Base-by-base conservation (phyloP, 345 rosid genomes). In the Eutrema japonicum region DNA sequence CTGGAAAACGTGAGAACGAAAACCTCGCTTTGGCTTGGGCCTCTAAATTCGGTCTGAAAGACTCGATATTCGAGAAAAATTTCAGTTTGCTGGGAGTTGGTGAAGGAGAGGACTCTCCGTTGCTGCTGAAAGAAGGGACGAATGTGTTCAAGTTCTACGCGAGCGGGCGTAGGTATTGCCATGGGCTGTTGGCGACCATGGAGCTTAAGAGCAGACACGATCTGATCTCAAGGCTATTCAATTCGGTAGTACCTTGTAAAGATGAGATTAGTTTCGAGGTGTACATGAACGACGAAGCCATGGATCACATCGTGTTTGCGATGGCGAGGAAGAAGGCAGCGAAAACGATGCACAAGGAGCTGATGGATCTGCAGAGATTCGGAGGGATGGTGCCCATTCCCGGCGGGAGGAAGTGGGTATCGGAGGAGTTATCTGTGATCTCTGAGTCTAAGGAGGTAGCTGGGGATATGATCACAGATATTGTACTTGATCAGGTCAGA, bases 191-290 rank as follows among this genome's bases (percentile, higher is more conserved):
- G 80, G 99, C 97, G 4, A 96, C 98, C 0, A 83, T 96, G 88
- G 97, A 96, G 86, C 80, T 96, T 71, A 92, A 89, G 85, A 90
- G 97, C 76, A 85, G 99, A 64, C 97, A 96, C 55, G 99, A 96
- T 87, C 75, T 96, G 82, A 78, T 92, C 67, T 85, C 97, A 0
- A 90, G 83, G 77, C 40, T 96, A 10, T 96, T 85, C 27, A 89
- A 89, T 69, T 47, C 83, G 83, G 81, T 92, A 1, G 90, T 96
- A 0, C 99, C 98, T 11, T 85, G 96, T 73, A 90, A 79, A 74
- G 99, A 96, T 68, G 97, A 90, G 87, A 90, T 96, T 22, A 83
- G 78, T 71, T 90, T 96, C 3, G 97, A 96, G 82, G 97, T 92
- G 4, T 95, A 87, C 50, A 90, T 95, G 97, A 95, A 87, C 30